Evolutionary conservation across 106 monocot species (phyloP).

Genomic region (Platanthera zijinensis): DNA sequence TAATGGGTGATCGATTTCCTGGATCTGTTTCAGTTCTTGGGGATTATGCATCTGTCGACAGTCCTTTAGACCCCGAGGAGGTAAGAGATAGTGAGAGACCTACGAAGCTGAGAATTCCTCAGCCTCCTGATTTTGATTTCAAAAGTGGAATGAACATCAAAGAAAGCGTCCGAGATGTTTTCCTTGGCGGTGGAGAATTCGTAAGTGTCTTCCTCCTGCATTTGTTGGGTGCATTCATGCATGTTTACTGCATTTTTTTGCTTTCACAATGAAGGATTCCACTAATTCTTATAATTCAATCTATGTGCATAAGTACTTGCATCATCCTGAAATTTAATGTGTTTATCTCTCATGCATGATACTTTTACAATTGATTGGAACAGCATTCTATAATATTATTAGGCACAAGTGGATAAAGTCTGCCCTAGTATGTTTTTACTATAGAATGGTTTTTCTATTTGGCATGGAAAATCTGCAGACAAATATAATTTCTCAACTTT

Average conservation of each 20-base stretch:
- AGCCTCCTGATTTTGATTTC: slow-evolving; percentile 37
- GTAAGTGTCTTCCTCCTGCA: slow-evolving; percentile 28
- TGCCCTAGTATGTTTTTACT: too few species aligned
- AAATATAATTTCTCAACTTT: too few species aligned
- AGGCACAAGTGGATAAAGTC: too few species aligned
- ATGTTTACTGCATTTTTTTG: background rate
- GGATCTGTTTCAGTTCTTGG: slow-evolving; percentile 79
- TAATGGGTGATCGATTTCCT: slow-evolving; percentile 56
- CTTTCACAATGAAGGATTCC: background rate
- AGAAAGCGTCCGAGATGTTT: slow-evolving; percentile 91
- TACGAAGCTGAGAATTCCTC: slow-evolving; percentile 79
- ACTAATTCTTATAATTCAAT: background rate
- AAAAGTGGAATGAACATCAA: slow-evolving; percentile 52
- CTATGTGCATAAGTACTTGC: background rate
- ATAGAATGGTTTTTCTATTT: too few species aligned
- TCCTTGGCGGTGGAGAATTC: slow-evolving; percentile 92
- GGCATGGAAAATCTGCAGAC: too few species aligned
- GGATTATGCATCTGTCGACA: slow-evolving; percentile 82
- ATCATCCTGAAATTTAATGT: background rate
- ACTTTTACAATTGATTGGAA: background rate
- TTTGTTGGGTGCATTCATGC: background rate
- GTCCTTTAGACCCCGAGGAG: slow-evolving; percentile 82
- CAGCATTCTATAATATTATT: too few species aligned
- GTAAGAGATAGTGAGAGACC: slow-evolving; percentile 88
- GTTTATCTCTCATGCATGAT: background rate